A percentile compares a stretch with the other conserved stretches of the same genome.
phyloP scores from a whole-genome alignment of 371 early-diverging fungal genomes.

The Saksenaea vasiformis region DNA sequence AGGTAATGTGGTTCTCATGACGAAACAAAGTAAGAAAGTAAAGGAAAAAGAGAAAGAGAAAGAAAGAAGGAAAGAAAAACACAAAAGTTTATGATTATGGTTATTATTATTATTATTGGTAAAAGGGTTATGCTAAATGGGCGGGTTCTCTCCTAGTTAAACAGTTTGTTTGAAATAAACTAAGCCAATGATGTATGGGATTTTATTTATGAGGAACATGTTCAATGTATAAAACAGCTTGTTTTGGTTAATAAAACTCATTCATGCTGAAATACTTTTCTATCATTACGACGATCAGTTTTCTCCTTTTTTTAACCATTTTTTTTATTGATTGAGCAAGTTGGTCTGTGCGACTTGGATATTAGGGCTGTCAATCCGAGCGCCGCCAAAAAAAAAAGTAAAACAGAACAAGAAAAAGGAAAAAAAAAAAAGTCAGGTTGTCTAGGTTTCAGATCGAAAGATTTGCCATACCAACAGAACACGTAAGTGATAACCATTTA shows the following conservation, averaged over 20 bases:
- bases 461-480: no score
- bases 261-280: neutral
- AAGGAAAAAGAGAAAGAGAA: neutral
- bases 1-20: no score
- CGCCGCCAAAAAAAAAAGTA: neutral
- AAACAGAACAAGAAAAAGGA: neutral
- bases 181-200: no score
- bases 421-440: neutral
- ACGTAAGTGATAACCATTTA: no score
- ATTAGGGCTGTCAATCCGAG: neutral
- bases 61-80: neutral
- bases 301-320: neutral
- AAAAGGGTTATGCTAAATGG: no score
- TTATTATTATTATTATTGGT: no score
- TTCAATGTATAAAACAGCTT: neutral
- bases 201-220: no score
- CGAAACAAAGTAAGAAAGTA: neutral
- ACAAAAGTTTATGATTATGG: no score
- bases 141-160: no score
- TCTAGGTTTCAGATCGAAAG: neutral
- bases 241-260: neutral
- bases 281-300: conserved; percentile 1
- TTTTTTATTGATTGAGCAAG: neutral
- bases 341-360: conserved; percentile 2
- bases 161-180: no score